phyloP scores from a whole-genome alignment of 2,329 filamentous ascomycete species.

The Fusarium dlaminii region DNA sequence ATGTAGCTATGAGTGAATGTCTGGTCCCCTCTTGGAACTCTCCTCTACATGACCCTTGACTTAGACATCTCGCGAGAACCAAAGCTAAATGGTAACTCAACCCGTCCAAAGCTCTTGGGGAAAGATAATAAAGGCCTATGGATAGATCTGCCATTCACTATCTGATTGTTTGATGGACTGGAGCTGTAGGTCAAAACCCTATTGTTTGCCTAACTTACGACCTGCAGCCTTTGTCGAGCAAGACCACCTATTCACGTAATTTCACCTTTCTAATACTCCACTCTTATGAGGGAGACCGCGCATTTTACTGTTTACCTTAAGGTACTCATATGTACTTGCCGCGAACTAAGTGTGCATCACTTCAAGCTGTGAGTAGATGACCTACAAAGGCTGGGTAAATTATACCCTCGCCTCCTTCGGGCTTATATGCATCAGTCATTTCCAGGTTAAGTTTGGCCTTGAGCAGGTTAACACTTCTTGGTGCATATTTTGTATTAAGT shows the following conservation, averaged over 20 bases:
- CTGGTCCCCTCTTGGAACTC: neutral
- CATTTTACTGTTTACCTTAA: neutral
- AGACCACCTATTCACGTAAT: neutral
- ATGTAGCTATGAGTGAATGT: neutral
- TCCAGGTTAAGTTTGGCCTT: neutral
- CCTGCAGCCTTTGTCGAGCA: neutral
- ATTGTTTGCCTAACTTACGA: neutral
- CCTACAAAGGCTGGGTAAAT: neutral
- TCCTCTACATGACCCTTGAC: neutral
- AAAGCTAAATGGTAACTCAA: neutral
- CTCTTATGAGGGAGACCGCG: neutral
- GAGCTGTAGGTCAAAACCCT: neutral
- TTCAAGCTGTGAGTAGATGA: neutral
- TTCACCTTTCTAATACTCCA: too few species aligned
- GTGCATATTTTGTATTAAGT: neutral
- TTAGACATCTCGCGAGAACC: neutral
- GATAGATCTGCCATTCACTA: neutral
- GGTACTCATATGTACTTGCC: neutral
- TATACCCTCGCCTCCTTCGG: too few species aligned
- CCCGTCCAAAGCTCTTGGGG: neutral
- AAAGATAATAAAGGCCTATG: accelerated
- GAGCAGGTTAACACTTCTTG: neutral
- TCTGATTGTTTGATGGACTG: neutral
- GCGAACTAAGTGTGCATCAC: neutral
- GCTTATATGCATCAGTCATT: too few species aligned